Evolutionary conservation across 23 red algal genomes (phyloP).

Genomic region (Gracilaria gracilis): DNA sequence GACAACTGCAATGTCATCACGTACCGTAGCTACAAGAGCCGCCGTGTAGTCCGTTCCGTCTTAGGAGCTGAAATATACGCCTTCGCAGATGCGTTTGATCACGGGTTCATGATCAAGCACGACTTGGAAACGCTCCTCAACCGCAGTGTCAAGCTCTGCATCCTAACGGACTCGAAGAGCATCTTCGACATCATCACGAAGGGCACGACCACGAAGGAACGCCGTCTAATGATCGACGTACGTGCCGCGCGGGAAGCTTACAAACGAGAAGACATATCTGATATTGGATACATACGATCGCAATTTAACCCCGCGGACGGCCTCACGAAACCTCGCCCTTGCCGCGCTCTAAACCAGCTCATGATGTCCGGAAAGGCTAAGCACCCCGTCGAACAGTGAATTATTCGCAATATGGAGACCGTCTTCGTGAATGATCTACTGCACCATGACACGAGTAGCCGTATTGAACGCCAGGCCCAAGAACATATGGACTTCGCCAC

Average conservation of each 20-base stretch:
- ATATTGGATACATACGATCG: not conserved
- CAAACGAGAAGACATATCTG: slow-evolving; percentile 12
- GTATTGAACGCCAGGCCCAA: too few relatives aligned
- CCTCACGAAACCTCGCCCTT: not conserved
- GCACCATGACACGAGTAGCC: too few relatives aligned
- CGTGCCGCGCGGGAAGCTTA: slow-evolving; percentile 7
- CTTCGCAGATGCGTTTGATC: slow-evolving; percentile 64
- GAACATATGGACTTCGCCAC: too few relatives aligned
- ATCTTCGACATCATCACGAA: slow-evolving; percentile 40
- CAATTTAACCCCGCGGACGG: slow-evolving; percentile 27
- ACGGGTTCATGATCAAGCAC: not conserved
- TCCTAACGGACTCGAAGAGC: slow-evolving; percentile 29
- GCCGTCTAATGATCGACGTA: slow-evolving; percentile 32
- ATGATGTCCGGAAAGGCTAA: not conserved
- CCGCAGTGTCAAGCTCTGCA: not conserved
- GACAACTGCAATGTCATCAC: slow-evolving; percentile 25
- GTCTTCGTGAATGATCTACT: too few relatives aligned
- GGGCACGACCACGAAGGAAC: slow-evolving; percentile 5
- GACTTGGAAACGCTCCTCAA: slow-evolving; percentile 4
- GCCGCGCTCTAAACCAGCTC: not conserved
- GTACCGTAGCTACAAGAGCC: slow-evolving; percentile 23
- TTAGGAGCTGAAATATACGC: slow-evolving; percentile 49
- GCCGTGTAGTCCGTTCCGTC: slow-evolving; percentile 15
- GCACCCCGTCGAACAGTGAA: not conserved
- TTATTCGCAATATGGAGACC: not conserved